phyloP scores from a whole-genome alignment of 1,139 yeast species.

The Arxiozyma telluris region DNA sequence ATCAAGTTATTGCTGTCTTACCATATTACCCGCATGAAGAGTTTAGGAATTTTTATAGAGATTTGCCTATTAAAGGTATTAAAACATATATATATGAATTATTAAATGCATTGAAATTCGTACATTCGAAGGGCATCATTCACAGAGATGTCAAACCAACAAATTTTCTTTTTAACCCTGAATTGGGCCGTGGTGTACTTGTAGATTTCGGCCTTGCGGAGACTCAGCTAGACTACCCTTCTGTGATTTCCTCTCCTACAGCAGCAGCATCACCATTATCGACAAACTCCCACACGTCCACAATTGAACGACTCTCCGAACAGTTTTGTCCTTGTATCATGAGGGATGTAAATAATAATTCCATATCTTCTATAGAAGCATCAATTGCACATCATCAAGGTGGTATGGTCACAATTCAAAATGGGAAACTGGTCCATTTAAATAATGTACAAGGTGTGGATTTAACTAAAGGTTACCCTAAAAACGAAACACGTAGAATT shows the following conservation, averaged over 20 bases:
- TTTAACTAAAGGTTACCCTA: constrained; percentile 59
- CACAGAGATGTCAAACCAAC: constrained; percentile 91
- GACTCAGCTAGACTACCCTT: constrained; percentile 23
- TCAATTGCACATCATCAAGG: constrained; percentile 6
- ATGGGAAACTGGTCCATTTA: constrained; percentile 25
- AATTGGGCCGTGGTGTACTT: constrained; percentile 67
- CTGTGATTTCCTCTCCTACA: not conserved
- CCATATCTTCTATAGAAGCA: constrained; percentile 1
- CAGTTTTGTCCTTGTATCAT: constrained; percentile 27
- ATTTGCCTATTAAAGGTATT: constrained; percentile 69
- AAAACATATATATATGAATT: constrained; percentile 73
- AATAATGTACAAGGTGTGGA: constrained; percentile 26
- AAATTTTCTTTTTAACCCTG: constrained; percentile 73
- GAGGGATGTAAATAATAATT: constrained; percentile 10
- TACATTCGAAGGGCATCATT: constrained; percentile 66
- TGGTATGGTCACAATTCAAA: constrained; percentile 26
- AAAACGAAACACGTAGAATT: constrained; percentile 76
- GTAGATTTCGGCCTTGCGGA: constrained; percentile 95
- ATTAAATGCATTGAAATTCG: constrained; percentile 63
- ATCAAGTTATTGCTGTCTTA: constrained; percentile 84
- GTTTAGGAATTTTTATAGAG: constrained; percentile 78
- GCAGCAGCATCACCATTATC: not conserved
- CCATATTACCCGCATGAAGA: constrained; percentile 91
- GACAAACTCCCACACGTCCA: not conserved
- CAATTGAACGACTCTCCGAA: constrained; percentile 11